A percentile compares a stretch with the other conserved stretches of the same genome.
Evolutionary conservation across 1,139 yeast species (phyloP).

Genomic region (Entelexis paramagnoliae): DNA sequence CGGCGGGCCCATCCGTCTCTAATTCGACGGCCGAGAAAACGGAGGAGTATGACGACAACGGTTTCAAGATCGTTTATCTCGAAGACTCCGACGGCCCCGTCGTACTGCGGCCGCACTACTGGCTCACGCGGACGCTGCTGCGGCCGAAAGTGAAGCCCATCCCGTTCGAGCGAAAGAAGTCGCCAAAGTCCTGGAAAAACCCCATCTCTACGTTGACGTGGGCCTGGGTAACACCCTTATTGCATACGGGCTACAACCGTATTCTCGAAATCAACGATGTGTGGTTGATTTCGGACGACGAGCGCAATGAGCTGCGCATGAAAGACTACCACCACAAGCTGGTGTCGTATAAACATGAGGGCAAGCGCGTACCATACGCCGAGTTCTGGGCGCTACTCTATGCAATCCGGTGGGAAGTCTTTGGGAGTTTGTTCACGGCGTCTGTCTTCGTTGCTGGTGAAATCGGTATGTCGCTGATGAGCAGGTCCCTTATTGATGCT

Average conservation of each 20-base stretch:
- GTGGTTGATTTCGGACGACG: slow-evolving; percentile 17
- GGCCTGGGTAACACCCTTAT: slow-evolving; percentile 23
- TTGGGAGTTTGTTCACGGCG: slow-evolving; percentile 5
- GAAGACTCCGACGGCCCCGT: slow-evolving; percentile 16
- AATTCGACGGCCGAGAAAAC: not conserved
- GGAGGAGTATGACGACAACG: slow-evolving; percentile 24
- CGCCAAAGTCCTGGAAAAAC: slow-evolving; percentile 14
- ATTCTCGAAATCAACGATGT: slow-evolving; percentile 24
- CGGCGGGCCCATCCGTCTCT: not conserved
- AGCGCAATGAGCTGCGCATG: slow-evolving; percentile 18
- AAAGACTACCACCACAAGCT: slow-evolving; percentile 16
- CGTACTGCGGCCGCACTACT: slow-evolving; percentile 15
- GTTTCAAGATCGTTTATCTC: slow-evolving; percentile 9
- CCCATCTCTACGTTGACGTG: slow-evolving; percentile 18
- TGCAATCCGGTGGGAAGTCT: slow-evolving; percentile 21
- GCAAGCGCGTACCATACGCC: slow-evolving; percentile 13
- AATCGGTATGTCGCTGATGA: slow-evolving; percentile 24
- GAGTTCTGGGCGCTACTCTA: slow-evolving; percentile 23
- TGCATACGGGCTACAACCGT: slow-evolving; percentile 23
- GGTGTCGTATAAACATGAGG: slow-evolving; percentile 9
- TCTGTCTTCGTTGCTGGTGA: slow-evolving; percentile 21
- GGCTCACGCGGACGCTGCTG: slow-evolving; percentile 10
- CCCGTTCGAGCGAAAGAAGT: slow-evolving; percentile 16
- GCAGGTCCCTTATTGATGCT: slow-evolving; percentile 21
- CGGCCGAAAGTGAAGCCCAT: slow-evolving; percentile 20